Evolutionary conservation across 768 basidiomycete genomes (phyloP).

Genomic region (Russula earlei): DNA sequence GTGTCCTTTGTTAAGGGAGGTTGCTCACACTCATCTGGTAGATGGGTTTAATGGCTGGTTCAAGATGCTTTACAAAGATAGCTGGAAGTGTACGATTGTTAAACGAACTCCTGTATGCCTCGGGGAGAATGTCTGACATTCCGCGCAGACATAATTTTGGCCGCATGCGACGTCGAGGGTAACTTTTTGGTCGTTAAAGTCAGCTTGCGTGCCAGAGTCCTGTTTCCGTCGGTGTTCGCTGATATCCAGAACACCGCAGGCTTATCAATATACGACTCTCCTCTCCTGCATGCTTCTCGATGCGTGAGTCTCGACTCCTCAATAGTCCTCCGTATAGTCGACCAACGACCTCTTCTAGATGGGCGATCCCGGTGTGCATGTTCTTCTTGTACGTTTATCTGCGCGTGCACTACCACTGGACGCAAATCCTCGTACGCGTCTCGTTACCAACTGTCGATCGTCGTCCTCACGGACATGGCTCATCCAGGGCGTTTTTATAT

Average conservation of each 20-base stretch:
- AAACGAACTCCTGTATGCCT: background rate
- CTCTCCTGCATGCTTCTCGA: slow-evolving; percentile 90
- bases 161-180: slow-evolving; percentile 76
- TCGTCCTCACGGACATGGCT: background rate
- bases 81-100: slow-evolving; percentile 75
- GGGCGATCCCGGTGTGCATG: slow-evolving; percentile 85
- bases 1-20: background rate
- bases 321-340: background rate
- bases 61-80: slow-evolving; percentile 61
- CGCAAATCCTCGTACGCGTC: slow-evolving; percentile 57
- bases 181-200: slow-evolving; percentile 82
- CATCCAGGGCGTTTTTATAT: slow-evolving; percentile 59
- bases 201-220: background rate
- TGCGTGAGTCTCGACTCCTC: slow-evolving; percentile 39
- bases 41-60: slow-evolving; percentile 82
- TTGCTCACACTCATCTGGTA: slow-evolving; percentile 23
- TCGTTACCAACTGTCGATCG: background rate
- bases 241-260: slow-evolving; percentile 32
- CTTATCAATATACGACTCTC: slow-evolving; percentile 79
- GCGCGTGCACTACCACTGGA: slow-evolving; percentile 73
- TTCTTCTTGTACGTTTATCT: slow-evolving; percentile 80
- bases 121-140: background rate
- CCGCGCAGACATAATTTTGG: slow-evolving; percentile 60
- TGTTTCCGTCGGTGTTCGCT: background rate
- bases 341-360: slow-evolving; percentile 32